A percentile compares a stretch with the other conserved stretches of the same genome.
These are phyloP conservation scores for Escallonia herrerae DNA, from an alignment of 129 eudicot species.

Conservation along the genomic window DNA sequence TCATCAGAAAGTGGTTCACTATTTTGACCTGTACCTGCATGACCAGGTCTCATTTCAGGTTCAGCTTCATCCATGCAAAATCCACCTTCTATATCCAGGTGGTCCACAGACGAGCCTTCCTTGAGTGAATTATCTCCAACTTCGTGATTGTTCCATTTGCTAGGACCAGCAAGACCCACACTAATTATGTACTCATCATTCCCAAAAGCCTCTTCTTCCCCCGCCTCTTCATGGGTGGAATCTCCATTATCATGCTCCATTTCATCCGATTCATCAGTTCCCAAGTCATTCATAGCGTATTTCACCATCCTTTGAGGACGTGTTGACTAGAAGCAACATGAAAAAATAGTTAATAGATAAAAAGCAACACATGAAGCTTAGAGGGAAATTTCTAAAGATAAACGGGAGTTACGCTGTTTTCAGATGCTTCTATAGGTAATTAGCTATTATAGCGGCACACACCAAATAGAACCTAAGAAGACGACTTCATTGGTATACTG, in stretches of 20 bases:
- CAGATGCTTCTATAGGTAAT: too few species aligned
- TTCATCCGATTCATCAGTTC: constrained; percentile 17
- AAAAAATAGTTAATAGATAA: neutral
- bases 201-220: constrained; percentile 5
- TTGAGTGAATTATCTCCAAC: neutral
- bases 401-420: too few species aligned
- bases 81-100: constrained; percentile 19
- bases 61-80: constrained; percentile 21
- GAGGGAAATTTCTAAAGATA: neutral
- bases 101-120: constrained; percentile 1
- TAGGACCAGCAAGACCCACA: constrained; percentile 5
- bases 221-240: constrained; percentile 10
- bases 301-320: constrained; percentile 53
- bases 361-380: neutral
- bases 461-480: too few species aligned
- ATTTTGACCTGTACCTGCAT: constrained; percentile 9
- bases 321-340: constrained; percentile 43
- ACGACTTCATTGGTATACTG: too few species aligned
- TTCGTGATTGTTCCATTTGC: constrained; percentile 6
- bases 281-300: constrained; percentile 28
- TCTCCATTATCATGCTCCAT: constrained; percentile 13
- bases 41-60: neutral
- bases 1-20: constrained; percentile 23
- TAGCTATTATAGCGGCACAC: too few species aligned
- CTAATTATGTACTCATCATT: constrained; percentile 13